Evolutionary conservation across 306 rosid species (phyloP).

Genomic region (Pyrus pyrifolia): DNA sequence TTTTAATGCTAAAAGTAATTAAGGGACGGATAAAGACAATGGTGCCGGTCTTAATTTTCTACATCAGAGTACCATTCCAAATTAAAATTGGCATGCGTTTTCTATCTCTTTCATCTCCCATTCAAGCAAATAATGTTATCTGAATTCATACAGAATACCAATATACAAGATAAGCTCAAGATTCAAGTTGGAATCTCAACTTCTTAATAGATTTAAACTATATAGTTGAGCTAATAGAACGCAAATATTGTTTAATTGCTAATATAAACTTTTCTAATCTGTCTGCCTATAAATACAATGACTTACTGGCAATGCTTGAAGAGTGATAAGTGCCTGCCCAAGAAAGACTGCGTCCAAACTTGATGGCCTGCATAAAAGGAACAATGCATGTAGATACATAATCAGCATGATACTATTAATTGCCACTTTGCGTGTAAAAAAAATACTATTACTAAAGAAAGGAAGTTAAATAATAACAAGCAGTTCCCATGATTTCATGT

Average conservation of each 20-base stretch:
- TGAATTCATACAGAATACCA: not conserved
- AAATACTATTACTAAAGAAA: not conserved
- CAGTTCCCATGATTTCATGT: slow-evolving; percentile 1
- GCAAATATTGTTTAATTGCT: not conserved
- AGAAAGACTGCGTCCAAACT: slow-evolving; percentile 89
- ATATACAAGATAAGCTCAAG: not conserved
- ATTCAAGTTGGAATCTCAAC: not conserved
- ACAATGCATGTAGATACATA: slow-evolving; percentile 4
- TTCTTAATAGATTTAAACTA: not conserved
- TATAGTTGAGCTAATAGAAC: not conserved
- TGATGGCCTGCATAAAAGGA: slow-evolving; percentile 63
- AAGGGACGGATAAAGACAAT: not conserved
- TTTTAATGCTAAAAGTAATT: not conserved
- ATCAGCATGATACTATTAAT: slow-evolving; percentile 2
- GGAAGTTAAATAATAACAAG: not conserved
- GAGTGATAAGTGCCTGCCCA: slow-evolving; percentile 65
- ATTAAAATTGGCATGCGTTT: not conserved
- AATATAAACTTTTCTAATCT: not conserved
- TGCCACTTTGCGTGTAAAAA: not conserved
- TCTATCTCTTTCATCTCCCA: not conserved
- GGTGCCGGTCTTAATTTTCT: not conserved
- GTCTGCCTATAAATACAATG: slow-evolving; percentile 6
- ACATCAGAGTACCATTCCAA: not conserved
- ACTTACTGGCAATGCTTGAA: slow-evolving; percentile 90
- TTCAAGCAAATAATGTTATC: not conserved